These are phyloP conservation scores for Citrus sp. DNA, from an alignment of 345 rosid species.

Conservation along the genomic window DNA sequence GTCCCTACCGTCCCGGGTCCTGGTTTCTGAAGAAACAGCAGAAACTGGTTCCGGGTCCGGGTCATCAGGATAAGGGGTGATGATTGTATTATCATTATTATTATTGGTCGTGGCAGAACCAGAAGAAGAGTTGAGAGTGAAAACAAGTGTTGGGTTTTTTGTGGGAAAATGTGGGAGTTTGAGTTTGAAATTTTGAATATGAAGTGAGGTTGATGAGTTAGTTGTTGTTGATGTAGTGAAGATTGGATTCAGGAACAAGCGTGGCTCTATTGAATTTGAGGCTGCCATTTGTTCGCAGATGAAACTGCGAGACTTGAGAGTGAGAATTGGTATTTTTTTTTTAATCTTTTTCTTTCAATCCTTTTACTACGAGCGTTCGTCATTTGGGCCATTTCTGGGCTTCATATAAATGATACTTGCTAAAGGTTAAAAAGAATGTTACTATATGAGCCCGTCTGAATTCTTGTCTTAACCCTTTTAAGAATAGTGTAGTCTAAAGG, in stretches of 20 bases:
- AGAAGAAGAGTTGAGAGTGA: not conserved
- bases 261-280: constrained; percentile 26
- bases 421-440: too few species aligned
- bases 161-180: constrained; percentile 21
- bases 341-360: not conserved
- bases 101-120: too few species aligned
- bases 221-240: not conserved
- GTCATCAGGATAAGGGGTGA: not conserved
- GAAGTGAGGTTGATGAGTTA: not conserved
- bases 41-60: not conserved
- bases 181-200: constrained; percentile 16
- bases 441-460: not conserved
- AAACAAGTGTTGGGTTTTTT: constrained; percentile 10
- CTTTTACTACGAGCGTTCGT: not conserved
- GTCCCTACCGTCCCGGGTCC: constrained; percentile 46
- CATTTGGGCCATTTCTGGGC: not conserved
- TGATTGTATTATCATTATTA: too few species aligned
- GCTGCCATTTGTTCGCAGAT: constrained; percentile 38
- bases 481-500: not conserved
- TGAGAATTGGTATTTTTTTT: not conserved
- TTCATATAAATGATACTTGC: not conserved
- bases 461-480: too few species aligned
- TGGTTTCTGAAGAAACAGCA: constrained; percentile 13
- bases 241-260: not conserved
- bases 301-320: not conserved